Evolutionary conservation across 2,329 filamentous ascomycete species (phyloP), one percentile per base, ranked within the genome.

Genomic region (Sporothrix brasiliensis): DNA sequence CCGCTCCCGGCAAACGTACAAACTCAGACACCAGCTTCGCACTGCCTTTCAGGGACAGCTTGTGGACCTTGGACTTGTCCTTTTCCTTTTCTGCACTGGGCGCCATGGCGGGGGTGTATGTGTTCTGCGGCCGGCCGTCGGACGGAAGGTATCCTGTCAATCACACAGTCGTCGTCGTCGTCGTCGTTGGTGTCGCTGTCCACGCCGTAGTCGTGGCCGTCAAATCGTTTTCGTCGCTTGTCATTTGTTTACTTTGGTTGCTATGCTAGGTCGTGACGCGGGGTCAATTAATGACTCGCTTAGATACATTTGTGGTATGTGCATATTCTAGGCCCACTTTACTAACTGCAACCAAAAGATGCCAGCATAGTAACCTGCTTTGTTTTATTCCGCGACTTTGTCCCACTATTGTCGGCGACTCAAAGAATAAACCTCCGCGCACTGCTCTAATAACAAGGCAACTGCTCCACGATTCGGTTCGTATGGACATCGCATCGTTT

Each of bases 1-100:
- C 41, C 41, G 6, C 2, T 11, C 56, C 24, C 6, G 13, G 5
- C 27, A 52, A n/a, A 86, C 91, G 80, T 83, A 97, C 93, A 80
- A 99, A 99, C 83, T 99, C 95, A 58, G 94, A 92, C 71, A 98
- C 93, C 50, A 97, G 87, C 81, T 94, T 96, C 52, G 93, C 88
- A 75, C 83, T 87, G 81, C 91, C 92, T 81, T 93, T 94, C 73
- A 97, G 85, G 50, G 94, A 92, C 73, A 99, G 88, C 85, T 97
- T 98, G 84, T 99, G 95, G 72, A 93, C 89, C 82, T 97, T 97
- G 75, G 92, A 92, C 77, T 93, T 93, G 77, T 89, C 87, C 80
- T 88, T 89, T 66, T 85, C 82, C 68, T 79, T 80, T 61, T 73
- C 70, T 53, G 60, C 24, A 11, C 41, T 44, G 19, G 74, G 73